Evolutionary conservation across 2,329 filamentous ascomycete genomes (phyloP).

Genomic region (Periglandula ipomoeae): DNA sequence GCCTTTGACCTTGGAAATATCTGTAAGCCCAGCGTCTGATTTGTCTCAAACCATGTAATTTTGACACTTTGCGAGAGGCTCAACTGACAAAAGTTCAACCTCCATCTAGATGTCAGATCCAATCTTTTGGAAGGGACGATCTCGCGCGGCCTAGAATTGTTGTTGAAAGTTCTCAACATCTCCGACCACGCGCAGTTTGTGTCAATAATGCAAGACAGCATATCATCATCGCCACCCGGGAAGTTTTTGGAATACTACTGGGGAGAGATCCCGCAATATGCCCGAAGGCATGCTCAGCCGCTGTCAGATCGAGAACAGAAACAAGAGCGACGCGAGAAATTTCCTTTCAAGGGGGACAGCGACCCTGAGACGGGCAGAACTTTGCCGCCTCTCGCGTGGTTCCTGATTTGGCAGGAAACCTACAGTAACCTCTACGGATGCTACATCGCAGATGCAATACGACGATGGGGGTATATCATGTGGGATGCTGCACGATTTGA

Average conservation of each 20-base stretch:
- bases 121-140: neutral
- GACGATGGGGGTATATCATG: slow-evolving; percentile 9
- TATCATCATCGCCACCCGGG: neutral
- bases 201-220: neutral
- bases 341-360: slow-evolving; percentile 8
- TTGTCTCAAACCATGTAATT: neutral
- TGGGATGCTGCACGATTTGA: slow-evolving; percentile 10
- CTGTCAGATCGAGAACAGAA: slow-evolving; percentile 4
- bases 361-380: neutral
- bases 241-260: neutral
- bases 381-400: slow-evolving; percentile 8
- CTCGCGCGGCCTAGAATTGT: neutral
- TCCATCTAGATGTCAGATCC: neutral
- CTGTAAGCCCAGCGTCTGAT: slow-evolving; percentile 3
- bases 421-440: slow-evolving; percentile 7
- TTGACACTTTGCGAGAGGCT: too few relatives aligned
- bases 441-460: neutral
- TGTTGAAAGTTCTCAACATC: neutral
- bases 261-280: neutral
- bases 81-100: neutral
- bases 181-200: neutral
- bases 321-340: neutral
- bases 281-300: neutral
- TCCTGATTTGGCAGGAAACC: slow-evolving; percentile 3
- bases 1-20: neutral